These are phyloP conservation scores for Epichloe coenophiala DNA, from an alignment of 2,329 filamentous ascomycete species.

Conservation along the genomic window DNA sequence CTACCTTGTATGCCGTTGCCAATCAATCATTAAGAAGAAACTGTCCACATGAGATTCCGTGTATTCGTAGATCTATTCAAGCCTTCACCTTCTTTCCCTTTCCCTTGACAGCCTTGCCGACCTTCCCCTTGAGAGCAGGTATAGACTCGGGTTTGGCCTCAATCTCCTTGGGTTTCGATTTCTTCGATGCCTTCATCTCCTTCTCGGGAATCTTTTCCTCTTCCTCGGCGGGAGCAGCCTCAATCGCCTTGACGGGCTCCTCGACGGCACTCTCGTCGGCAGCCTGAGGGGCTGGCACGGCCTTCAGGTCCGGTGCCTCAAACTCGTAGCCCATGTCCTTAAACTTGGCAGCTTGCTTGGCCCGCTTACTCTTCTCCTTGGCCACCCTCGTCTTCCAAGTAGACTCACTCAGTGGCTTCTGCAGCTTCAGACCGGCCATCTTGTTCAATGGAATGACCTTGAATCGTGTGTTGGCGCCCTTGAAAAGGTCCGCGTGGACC, in stretches of 20 bases:
- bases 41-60: background rate
- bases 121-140: slow-evolving; percentile 11
- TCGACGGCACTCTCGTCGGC: slow-evolving; percentile 19
- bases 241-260: slow-evolving; percentile 16
- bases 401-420: slow-evolving; percentile 57
- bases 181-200: slow-evolving; percentile 9
- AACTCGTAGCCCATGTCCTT: slow-evolving; percentile 77
- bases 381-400: slow-evolving; percentile 66
- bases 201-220: slow-evolving; percentile 11
- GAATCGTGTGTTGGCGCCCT: slow-evolving; percentile 81
- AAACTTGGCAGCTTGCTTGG: slow-evolving; percentile 57
- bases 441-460: slow-evolving; percentile 80
- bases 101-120: slow-evolving; percentile 13
- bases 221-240: slow-evolving; percentile 20
- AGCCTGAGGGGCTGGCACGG: slow-evolving; percentile 26
- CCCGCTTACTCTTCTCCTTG: slow-evolving; percentile 58
- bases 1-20: slow-evolving; percentile 6
- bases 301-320: slow-evolving; percentile 58
- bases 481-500: slow-evolving; percentile 71
- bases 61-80: slow-evolving; percentile 1
- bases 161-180: slow-evolving; percentile 10
- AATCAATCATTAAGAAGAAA: background rate
- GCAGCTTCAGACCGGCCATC: slow-evolving; percentile 64
- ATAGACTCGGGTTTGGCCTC: slow-evolving; percentile 8
- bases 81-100: slow-evolving; percentile 17